These are phyloP conservation scores for Hypoxylon intermedium DNA, from an alignment of 495 filamentous ascomycete genomes.

Conservation along the genomic window DNA sequence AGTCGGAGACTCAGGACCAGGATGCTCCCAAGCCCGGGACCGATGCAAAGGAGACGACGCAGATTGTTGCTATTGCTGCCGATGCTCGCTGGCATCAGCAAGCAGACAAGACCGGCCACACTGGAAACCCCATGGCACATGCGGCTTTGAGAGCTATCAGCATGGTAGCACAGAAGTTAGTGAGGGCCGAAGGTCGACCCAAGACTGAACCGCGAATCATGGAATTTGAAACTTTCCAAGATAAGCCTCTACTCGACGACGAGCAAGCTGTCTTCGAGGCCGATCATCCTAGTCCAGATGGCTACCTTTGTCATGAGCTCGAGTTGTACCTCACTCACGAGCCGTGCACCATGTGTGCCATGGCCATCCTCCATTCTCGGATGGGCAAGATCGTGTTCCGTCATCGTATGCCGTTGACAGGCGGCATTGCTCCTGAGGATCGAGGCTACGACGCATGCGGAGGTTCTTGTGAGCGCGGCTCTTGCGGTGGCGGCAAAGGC, in stretches of 20 bases:
- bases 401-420: slow-evolving; percentile 65
- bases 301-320: slow-evolving; percentile 92
- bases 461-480: slow-evolving; percentile 37
- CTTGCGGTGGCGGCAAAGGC: slow-evolving; percentile 57
- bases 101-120: slow-evolving; percentile 50
- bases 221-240: slow-evolving; percentile 57
- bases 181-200: slow-evolving; percentile 49
- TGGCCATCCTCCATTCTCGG: slow-evolving; percentile 91
- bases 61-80: slow-evolving; percentile 74
- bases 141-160: slow-evolving; percentile 85
- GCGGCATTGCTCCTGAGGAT: slow-evolving; percentile 61
- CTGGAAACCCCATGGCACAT: slow-evolving; percentile 80
- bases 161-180: slow-evolving; percentile 79
- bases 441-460: slow-evolving; percentile 45
- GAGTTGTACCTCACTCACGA: slow-evolving; percentile 94
- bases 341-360: slow-evolving; percentile 93
- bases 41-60: slow-evolving; percentile 42
- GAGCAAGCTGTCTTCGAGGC: slow-evolving; percentile 52
- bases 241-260: slow-evolving; percentile 48
- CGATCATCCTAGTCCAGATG: slow-evolving; percentile 62
- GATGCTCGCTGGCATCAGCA: slow-evolving; percentile 74
- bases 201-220: slow-evolving; percentile 38
- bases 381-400: slow-evolving; percentile 85
- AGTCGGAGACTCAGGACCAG: slow-evolving; percentile 11
- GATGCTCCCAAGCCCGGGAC: slow-evolving; percentile 43